Percentiles rank a stretch among this genome's conserved stretches.
Conservation (phyloP, 345 rosid genomes). For the Eucalyptus regnans region DNA sequence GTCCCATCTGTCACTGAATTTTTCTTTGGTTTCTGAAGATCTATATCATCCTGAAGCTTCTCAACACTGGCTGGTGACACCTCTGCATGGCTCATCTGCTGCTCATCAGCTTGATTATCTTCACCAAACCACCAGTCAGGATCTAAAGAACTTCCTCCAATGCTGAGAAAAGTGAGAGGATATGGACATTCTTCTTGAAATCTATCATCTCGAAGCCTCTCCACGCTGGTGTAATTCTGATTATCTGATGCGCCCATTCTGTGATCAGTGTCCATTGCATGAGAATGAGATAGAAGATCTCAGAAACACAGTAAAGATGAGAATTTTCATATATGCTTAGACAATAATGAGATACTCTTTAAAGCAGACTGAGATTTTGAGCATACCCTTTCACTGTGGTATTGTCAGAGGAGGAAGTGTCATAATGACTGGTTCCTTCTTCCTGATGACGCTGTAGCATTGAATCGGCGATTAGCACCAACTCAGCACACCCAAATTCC, state of each 20-base stretch:
- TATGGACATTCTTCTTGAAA: background rate
- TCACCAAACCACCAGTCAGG: slow-evolving; percentile 2
- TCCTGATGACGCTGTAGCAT: background rate
- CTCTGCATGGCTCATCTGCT: slow-evolving; percentile 8
- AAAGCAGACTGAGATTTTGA: background rate
- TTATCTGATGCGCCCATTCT: background rate
- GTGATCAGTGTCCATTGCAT: slow-evolving; percentile 1
- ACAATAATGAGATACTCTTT: background rate
- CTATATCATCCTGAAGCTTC: background rate
- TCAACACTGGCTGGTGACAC: background rate
- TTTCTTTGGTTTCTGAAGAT: background rate
- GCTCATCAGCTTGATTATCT: slow-evolving; percentile 8
- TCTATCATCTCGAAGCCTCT: slow-evolving; percentile 6
- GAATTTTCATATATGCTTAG: background rate
- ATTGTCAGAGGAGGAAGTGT: background rate
- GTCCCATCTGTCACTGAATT: background rate
- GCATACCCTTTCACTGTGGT: background rate
- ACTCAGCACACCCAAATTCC: background rate
- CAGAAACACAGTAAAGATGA: background rate
- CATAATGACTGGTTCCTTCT: background rate
- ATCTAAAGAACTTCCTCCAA: slow-evolving; percentile 9
- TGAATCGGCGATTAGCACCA: background rate
- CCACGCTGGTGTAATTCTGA: slow-evolving; percentile 7
- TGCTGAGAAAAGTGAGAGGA: background rate
- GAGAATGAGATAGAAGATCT: background rate